Evolutionary conservation across 495 filamentous ascomycete genomes (phyloP).

Genomic region (Bacidia gigantensis): DNA sequence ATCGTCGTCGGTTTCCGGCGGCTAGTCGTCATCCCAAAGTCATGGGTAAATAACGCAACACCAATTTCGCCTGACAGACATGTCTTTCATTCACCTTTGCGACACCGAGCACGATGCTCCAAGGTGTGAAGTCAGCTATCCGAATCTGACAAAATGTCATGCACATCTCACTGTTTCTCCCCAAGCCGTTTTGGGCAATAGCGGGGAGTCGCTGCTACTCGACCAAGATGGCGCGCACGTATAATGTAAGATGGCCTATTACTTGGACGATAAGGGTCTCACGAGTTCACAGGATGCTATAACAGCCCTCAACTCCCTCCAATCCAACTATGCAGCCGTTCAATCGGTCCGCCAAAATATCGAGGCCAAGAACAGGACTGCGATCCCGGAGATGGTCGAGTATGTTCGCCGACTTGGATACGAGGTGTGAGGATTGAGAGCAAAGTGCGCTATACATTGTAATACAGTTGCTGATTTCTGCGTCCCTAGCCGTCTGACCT

Average conservation of each 20-base stretch:
- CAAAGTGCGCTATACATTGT: not conserved
- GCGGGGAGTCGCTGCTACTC: not conserved
- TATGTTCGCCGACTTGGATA: constrained; percentile 71
- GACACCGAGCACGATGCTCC: too few relatives aligned
- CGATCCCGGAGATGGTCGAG: constrained; percentile 61
- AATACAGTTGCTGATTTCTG: not conserved
- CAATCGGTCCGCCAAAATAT: constrained; percentile 60
- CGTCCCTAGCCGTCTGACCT: constrained; percentile 58
- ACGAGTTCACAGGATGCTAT: constrained; percentile 62
- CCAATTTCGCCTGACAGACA: too few relatives aligned
- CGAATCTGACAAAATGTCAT: not conserved
- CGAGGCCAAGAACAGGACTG: constrained; percentile 48
- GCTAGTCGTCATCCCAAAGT: too few relatives aligned
- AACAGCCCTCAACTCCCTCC: constrained; percentile 73
- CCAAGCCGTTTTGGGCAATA: not conserved
- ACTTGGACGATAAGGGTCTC: not conserved
- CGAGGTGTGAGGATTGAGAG: constrained; percentile 36
- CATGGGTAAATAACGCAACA: too few relatives aligned
- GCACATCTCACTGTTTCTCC: not conserved
- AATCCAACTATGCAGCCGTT: constrained; percentile 70
- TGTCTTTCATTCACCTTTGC: too few relatives aligned
- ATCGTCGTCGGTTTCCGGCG: not conserved
- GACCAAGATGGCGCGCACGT: constrained; percentile 4
- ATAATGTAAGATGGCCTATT: too few relatives aligned
- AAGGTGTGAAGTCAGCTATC: too few relatives aligned